Evolutionary conservation across 1,284 basidiomycete genomes (phyloP).

Genomic region (Leccinum griseonigrum): DNA sequence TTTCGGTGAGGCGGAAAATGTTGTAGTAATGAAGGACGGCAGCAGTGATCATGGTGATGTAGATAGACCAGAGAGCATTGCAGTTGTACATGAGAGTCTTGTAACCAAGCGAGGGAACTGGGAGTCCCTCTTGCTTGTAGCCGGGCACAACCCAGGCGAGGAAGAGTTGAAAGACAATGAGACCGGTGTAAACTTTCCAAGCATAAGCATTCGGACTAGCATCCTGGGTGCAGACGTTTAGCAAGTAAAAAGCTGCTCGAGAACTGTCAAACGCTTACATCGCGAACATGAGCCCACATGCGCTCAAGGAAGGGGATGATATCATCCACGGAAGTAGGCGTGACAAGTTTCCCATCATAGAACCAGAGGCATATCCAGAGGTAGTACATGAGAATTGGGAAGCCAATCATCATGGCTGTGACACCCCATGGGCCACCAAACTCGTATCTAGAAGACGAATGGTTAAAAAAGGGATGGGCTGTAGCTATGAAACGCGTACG

Average conservation of each 20-base stretch:
- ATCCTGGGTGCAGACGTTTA: constrained; percentile 51
- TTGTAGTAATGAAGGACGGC: constrained; percentile 76
- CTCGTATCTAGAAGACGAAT: constrained; percentile 66
- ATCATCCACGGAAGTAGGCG: constrained; percentile 71
- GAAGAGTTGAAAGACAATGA: constrained; percentile 87
- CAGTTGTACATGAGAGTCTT: constrained; percentile 95
- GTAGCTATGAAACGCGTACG: constrained; percentile 41
- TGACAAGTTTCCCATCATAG: constrained; percentile 86
- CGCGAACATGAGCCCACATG: constrained; percentile 83
- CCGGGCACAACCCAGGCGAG: constrained; percentile 92
- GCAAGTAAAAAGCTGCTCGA: not conserved
- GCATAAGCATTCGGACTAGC: constrained; percentile 90
- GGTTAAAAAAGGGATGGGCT: constrained; percentile 12
- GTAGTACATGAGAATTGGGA: constrained; percentile 95
- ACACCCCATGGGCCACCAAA: constrained; percentile 96
- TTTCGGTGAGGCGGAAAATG: constrained; percentile 89
- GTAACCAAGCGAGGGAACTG: constrained; percentile 89
- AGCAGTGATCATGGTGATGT: constrained; percentile 81
- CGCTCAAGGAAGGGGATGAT: constrained; percentile 76
- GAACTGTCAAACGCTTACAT: constrained; percentile 46
- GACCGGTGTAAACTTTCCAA: constrained; percentile 86
- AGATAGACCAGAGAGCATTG: constrained; percentile 89
- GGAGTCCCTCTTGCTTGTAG: constrained; percentile 90
- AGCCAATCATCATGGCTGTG: constrained; percentile 90
- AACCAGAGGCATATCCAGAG: constrained; percentile 98